Conservation (phyloP, 352 stramenopile genomes). For the Pythium phragmiticola region DNA sequence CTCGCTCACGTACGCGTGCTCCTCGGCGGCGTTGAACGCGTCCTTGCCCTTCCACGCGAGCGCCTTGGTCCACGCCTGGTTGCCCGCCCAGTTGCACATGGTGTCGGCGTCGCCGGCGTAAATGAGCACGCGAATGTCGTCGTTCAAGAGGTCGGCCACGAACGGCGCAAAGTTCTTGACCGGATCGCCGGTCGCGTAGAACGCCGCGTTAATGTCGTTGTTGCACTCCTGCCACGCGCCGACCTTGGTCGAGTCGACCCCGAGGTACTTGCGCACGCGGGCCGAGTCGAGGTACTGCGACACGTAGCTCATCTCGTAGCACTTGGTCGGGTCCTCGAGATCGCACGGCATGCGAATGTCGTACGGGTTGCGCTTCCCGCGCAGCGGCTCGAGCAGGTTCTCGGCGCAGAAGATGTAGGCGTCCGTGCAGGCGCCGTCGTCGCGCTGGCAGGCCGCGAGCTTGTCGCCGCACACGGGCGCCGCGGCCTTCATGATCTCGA, state of each 20-base stretch:
- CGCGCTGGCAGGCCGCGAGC: background rate
- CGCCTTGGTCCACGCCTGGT: conserved; percentile 85
- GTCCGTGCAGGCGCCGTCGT: background rate
- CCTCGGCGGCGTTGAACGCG: conserved; percentile 56
- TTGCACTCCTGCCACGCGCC: conserved; percentile 17
- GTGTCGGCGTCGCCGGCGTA: conserved; percentile 86
- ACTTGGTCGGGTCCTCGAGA: background rate
- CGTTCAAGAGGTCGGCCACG: conserved; percentile 48
- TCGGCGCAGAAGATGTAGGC: conserved; percentile 37
- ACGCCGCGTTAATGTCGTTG: background rate
- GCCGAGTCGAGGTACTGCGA: conserved; percentile 35
- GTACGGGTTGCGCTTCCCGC: conserved; percentile 42
- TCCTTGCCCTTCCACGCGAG: conserved; percentile 85
- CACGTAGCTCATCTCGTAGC: conserved; percentile 19
- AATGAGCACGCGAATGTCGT: conserved; percentile 28
- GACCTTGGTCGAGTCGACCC: conserved; percentile 41
- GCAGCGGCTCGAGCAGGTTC: conserved; percentile 15
- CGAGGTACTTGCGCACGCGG: conserved; percentile 33
- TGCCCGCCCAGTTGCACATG: conserved; percentile 94
- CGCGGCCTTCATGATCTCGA: conserved; percentile 19
- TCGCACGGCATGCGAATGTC: conserved; percentile 40
- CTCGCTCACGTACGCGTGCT: conserved; percentile 21
- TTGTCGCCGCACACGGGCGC: conserved; percentile 16
- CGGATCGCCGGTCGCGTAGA: conserved; percentile 47
- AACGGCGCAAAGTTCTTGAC: conserved; percentile 40